A percentile compares a stretch with the other conserved stretches of the same genome.
Evolutionary conservation across 306 rosid species (phyloP).

Genomic region (Trifolium fragiferum): DNA sequence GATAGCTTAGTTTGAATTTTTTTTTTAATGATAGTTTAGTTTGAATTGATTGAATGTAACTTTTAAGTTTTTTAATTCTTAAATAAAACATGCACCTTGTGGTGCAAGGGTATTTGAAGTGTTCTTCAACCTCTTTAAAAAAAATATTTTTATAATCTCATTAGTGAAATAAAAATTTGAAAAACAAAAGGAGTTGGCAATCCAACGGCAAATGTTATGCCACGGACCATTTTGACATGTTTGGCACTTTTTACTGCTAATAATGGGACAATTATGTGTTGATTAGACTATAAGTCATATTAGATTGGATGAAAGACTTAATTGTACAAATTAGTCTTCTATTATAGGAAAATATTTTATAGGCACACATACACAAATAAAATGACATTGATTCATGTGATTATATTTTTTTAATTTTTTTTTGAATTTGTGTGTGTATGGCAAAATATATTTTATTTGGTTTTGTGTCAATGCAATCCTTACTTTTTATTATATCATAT

Average conservation of each 20-base stretch:
- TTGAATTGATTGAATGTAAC: neutral
- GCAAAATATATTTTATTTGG: no score
- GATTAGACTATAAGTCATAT: neutral
- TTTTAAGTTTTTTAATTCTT: neutral
- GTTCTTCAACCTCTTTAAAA: neutral
- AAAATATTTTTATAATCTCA: neutral
- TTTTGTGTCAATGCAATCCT: no score
- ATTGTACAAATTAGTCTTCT: no score
- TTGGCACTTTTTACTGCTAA: neutral
- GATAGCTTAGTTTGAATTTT: neutral
- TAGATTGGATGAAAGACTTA: neutral
- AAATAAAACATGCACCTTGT: neutral
- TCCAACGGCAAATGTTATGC: neutral
- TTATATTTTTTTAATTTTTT: no score
- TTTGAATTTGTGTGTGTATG: no score
- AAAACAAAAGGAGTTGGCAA: neutral
- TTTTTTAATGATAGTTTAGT: neutral
- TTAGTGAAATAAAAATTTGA: neutral
- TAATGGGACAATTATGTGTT: neutral
- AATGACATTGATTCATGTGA: no score
- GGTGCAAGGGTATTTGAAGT: neutral
- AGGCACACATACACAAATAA: no score
- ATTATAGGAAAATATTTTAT: no score
- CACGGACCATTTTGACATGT: neutral
- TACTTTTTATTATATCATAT: no score